Base-by-base conservation (phyloP, 2,329 filamentous ascomycete genomes). In the Trichoderma sp. region DNA sequence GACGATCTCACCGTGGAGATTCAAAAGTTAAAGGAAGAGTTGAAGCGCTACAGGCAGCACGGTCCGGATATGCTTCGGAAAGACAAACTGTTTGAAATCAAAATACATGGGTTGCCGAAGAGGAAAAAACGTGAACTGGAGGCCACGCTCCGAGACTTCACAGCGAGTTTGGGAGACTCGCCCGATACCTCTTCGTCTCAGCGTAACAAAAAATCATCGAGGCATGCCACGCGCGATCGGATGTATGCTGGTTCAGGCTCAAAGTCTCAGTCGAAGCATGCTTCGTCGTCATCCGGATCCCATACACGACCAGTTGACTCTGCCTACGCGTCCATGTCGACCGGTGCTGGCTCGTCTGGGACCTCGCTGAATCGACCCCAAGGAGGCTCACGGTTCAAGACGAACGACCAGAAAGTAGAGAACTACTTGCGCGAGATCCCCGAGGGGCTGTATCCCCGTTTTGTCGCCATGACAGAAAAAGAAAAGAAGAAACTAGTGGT, bases 1-100 rank as follows among this genome's bases (percentile, higher is more conserved):
- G 94, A 97, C 80, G 95, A 97, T 81, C 84, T 97, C 75, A 97
- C 94, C 0, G 87, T 97, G 31, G 93, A 95, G 81, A 97, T 97
- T 81, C 94, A 94, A 82, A 92, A 91, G 69, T 83, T 97, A 76
- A 95, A 92, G 84, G 91, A 93, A 78, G 91, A 92, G 79, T 80
- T 97, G 73, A 93, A 90, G 79, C 92, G 90, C 71, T 94, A 94
- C 77, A 93, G 93, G 82, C 91, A 91, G 77, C 85, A 90, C 31
- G 91, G 92, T 2, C 90, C 91, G 21, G 88, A 92, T 59, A 89
- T 92, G 77, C 84, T 95, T 67, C 89, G 92, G 41, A 91, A 92
- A 64, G 94, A 97, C 35, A 95, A 94, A 81, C 84, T 97, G 0
- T 96, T 97, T 79, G 95, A 97, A 81, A 91, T 97, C 76, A 93